A percentile compares a stretch with the other conserved stretches of the same genome.
Evolutionary conservation across 495 filamentous ascomycete species (phyloP).

Genomic region (Staphylotrichum longicolle): DNA sequence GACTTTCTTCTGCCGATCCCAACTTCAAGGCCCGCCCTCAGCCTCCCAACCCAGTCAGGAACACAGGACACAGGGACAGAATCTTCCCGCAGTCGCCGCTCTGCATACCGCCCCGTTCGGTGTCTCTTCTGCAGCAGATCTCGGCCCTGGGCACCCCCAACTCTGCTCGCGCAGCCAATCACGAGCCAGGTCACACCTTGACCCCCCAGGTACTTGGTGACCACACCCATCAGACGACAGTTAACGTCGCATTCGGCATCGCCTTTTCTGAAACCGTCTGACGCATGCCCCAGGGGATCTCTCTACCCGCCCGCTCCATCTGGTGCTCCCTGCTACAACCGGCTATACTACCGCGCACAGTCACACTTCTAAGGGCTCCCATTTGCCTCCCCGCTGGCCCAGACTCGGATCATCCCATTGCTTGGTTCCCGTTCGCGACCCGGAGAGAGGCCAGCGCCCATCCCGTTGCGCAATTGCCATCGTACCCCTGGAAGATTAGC

Average conservation of each 20-base stretch:
- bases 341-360: slow-evolving; percentile 14
- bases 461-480: slow-evolving; percentile 1
- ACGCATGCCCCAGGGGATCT: slow-evolving; percentile 33
- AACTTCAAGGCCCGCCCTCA: slow-evolving; percentile 21
- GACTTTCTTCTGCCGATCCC: slow-evolving; percentile 26
- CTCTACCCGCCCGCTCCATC: slow-evolving; percentile 19
- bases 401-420: slow-evolving; percentile 9
- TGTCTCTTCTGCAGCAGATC: neutral
- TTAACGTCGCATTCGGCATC: slow-evolving; percentile 29
- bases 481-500: neutral
- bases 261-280: slow-evolving; percentile 36
- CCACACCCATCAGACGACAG: neutral
- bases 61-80: neutral
- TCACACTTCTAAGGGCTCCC: slow-evolving; percentile 1
- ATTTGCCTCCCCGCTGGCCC: slow-evolving; percentile 6
- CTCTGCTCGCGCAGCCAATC: slow-evolving; percentile 9
- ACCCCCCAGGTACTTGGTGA: slow-evolving; percentile 5
- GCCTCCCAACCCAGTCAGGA: slow-evolving; percentile 12
- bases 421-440: slow-evolving; percentile 1
- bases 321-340: slow-evolving; percentile 9
- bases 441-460: neutral
- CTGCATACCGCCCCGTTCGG: neutral
- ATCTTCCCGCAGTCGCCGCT: neutral
- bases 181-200: slow-evolving; percentile 1
- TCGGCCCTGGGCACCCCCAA: neutral